Evolutionary conservation across 345 rosid species (phyloP).

Genomic region (Bruguiera parviflora): DNA sequence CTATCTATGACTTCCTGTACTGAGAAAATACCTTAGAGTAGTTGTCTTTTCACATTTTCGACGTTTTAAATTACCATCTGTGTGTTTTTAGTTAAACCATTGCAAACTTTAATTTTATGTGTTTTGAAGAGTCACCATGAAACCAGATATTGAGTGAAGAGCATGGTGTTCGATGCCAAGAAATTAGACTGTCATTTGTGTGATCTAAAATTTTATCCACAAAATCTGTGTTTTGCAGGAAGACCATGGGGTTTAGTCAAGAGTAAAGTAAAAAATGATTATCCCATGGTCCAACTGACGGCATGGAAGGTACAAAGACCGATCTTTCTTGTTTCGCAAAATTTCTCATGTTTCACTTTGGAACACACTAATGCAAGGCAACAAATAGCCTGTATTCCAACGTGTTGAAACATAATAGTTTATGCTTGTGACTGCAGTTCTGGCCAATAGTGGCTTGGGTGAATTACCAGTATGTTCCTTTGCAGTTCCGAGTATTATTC

Average conservation of each 20-base stretch:
- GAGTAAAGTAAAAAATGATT: constrained; percentile 61
- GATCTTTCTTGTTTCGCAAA: background rate
- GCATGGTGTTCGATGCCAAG: background rate
- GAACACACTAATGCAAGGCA: background rate
- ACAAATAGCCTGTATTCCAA: background rate
- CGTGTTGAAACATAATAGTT: background rate
- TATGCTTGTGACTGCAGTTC: constrained; percentile 47
- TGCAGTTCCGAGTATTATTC: constrained; percentile 77
- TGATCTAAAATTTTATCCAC: background rate
- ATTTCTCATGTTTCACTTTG: background rate
- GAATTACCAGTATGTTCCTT: constrained; percentile 74
- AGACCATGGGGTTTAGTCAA: constrained; percentile 69
- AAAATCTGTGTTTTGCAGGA: constrained; percentile 41
- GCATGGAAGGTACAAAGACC: constrained; percentile 73
- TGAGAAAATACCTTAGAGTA: too few species aligned
- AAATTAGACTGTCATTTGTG: background rate
- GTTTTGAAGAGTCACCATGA: background rate
- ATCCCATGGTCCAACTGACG: constrained; percentile 62
- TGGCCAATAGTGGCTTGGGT: constrained; percentile 91
- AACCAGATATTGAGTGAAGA: background rate
- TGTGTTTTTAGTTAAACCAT: background rate
- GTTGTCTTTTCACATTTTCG: too few species aligned
- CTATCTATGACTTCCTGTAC: too few species aligned
- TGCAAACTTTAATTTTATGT: background rate
- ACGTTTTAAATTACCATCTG: too few species aligned